Base-by-base conservation (phyloP, 352 stramenopile genomes). In the Pythium dissimile region DNA sequence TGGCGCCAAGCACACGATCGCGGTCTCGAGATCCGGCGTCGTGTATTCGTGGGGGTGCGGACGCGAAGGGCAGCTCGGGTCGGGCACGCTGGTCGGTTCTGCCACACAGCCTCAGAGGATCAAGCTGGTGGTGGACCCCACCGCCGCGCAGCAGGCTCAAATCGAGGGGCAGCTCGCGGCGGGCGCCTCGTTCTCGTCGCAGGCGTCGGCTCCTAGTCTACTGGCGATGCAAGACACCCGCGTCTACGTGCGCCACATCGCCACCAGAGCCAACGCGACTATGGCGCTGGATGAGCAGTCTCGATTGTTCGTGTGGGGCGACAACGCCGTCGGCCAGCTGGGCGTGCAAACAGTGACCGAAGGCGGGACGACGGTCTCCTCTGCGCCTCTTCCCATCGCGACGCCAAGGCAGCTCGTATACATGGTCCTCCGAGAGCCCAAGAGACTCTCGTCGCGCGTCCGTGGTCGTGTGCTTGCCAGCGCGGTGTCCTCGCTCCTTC, bases 41-140 rank as follows among this genome's bases (percentile, higher is more conserved):
- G 72, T 89, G 31, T 91, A 85, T 50, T 62, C 73, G 1, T 91
- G 81, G 81, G 81, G 79, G 0, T 57, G 74, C 47, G 67, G 72
- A 3, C 30, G 54, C 24, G 69, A 86, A 47, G 81, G 77, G 0
- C 81, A 91, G 43, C 39, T 91, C 3, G 79, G 77, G 11, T 44
- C 34, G 10, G 60, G 51, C 4, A 37, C 57, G 26, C 13, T 31
- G 7, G 30, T 61, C 3, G 49, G 18, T 39, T 27, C 28, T 13
- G 13, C 45, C 7, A 4, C 52, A 18, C 27, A 47, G 38, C 64
- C 69, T 10, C 58, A 72, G n/a, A 45, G 43, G 2, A 45, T 81
- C 0, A 37, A 54, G 5, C 41, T 81, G 3, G 32, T 38, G 8
- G 30, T 68, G 7, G 64, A 73, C 16, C 59, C 62, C 0, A 24